Conservation (phyloP, 495 filamentous ascomycete species). For the Acidiella bohemica region DNA sequence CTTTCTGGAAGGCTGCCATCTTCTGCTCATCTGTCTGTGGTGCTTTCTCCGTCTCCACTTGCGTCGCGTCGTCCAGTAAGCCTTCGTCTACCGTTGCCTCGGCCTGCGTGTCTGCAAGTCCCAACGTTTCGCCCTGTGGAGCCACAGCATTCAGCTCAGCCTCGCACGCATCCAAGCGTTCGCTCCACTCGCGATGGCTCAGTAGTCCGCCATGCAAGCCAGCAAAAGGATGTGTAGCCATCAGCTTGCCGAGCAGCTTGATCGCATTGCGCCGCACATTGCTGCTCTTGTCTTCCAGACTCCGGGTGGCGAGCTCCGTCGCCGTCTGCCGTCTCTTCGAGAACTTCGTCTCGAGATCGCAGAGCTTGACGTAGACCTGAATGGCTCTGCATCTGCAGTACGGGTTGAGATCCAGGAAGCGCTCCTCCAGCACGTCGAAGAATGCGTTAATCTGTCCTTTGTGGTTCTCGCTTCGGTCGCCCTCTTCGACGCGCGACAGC, state of each 20-base stretch:
- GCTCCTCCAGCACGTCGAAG: slow-evolving; percentile 90
- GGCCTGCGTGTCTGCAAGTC: slow-evolving; percentile 48
- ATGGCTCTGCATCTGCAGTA: slow-evolving; percentile 88
- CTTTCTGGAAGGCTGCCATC: slow-evolving; percentile 48
- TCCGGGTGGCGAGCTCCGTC: slow-evolving; percentile 72
- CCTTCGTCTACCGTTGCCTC: slow-evolving; percentile 53
- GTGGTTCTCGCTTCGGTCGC: slow-evolving; percentile 71
- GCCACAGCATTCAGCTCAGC: slow-evolving; percentile 67
- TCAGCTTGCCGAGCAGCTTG: slow-evolving; percentile 72
- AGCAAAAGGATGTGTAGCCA: slow-evolving; percentile 86
- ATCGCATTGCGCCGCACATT: slow-evolving; percentile 92
- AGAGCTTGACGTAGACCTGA: slow-evolving; percentile 84
- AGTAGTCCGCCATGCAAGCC: slow-evolving; percentile 83
- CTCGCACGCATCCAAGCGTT: slow-evolving; percentile 64
- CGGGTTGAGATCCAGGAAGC: slow-evolving; percentile 91
- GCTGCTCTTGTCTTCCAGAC: slow-evolving; percentile 94
- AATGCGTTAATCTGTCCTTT: slow-evolving; percentile 91
- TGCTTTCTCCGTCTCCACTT: slow-evolving; percentile 47
- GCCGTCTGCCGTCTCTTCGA: slow-evolving; percentile 78
- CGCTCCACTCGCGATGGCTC: slow-evolving; percentile 69
- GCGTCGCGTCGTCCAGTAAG: slow-evolving; percentile 81
- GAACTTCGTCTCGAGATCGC: slow-evolving; percentile 86
- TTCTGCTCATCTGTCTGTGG: slow-evolving; percentile 47
- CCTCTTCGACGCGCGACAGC: slow-evolving; percentile 66
- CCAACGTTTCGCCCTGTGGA: slow-evolving; percentile 64